Percentiles rank a stretch among this genome's conserved stretches.
Evolutionary conservation across 192 early-diverging fungal species (phyloP).

Genomic region (Coemansia sp.): DNA sequence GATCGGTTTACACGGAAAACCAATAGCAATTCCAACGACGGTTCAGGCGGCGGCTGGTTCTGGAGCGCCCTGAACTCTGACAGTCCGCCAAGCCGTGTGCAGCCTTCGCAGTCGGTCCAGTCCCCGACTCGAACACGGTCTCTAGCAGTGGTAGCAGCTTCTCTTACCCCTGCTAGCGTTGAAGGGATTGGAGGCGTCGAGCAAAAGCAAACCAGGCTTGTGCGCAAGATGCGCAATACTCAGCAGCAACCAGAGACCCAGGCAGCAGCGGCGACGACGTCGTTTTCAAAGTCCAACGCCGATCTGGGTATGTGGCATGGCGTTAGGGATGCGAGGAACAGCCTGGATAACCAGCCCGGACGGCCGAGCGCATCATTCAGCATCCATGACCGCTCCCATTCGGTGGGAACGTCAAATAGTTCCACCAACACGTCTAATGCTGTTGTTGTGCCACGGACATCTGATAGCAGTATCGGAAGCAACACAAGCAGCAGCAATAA

Average conservation of each 20-base stretch:
- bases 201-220: slow-evolving; percentile 28
- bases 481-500: slow-evolving; percentile 8
- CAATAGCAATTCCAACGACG: slow-evolving; percentile 12
- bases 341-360: background rate
- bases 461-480: slow-evolving; percentile 29
- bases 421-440: slow-evolving; percentile 5
- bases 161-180: background rate
- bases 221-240: slow-evolving; percentile 35
- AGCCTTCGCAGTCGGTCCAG: background rate
- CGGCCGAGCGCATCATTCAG: slow-evolving; percentile 11
- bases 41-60: slow-evolving; percentile 21
- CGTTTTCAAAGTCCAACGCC: background rate
- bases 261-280: background rate
- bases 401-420: slow-evolving; percentile 29
- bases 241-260: background rate
- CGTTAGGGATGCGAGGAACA: background rate
- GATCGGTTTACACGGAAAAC: slow-evolving; percentile 33
- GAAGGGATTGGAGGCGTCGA: background rate
- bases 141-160: background rate
- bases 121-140: background rate
- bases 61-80: slow-evolving; percentile 18
- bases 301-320: background rate
- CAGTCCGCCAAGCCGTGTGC: background rate
- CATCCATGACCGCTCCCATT: slow-evolving; percentile 21
- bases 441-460: slow-evolving; percentile 10